Evolutionary conservation across 2,329 filamentous ascomycete species (phyloP), one percentile per base, ranked within the genome.

Genomic region (Myotisia sp.): DNA sequence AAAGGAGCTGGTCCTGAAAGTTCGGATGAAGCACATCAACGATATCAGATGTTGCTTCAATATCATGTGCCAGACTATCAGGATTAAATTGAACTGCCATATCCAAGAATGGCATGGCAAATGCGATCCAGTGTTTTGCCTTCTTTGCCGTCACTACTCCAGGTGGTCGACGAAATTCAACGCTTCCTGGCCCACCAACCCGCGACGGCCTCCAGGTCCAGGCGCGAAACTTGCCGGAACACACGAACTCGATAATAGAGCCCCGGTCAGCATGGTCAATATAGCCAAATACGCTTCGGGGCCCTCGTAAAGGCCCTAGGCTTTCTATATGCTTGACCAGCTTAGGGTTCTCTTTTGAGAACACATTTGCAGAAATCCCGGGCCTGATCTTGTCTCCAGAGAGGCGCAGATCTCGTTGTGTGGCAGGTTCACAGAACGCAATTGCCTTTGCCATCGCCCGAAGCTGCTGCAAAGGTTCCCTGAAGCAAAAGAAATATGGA

Each of bases 101-200:
- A 3, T 2, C 22, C 22, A 24, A 2, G 12, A 24, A 24, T 8
- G 22, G 2, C 22, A 24, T 24, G 22, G 22, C 22, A 13, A 29
- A 29, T 9, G 27, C 27, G 8, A 29, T 29, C 27, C 27, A 29
- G 14, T 29, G 27, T 14, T 29, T 29, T 14, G 2, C 27, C 13
- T 29, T 29, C 14, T 29, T 29, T 17, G 19, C 10, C 26, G 26
- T 13, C 21, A 29, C 23, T 12, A 13, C 33, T n/a, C 6, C 32
- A 8, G 19, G 7, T 9, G 22, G 18, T 13, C 8, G 24, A 34
- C 19, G 12, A 13, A 26, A 33, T 22, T 17, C 31, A 36, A 26
- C 10, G 9, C 22, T 29, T 9, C 22, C 3, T 10, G 10, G 12
- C 6, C 24, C n/a, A 7, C 23, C 23, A 10, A 21, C 24, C 9